Evolutionary conservation across 1,139 yeast genomes (phyloP), one percentile per base, ranked within the genome.

Genomic region (Hyphopichia wangnamkhiaoensis): DNA sequence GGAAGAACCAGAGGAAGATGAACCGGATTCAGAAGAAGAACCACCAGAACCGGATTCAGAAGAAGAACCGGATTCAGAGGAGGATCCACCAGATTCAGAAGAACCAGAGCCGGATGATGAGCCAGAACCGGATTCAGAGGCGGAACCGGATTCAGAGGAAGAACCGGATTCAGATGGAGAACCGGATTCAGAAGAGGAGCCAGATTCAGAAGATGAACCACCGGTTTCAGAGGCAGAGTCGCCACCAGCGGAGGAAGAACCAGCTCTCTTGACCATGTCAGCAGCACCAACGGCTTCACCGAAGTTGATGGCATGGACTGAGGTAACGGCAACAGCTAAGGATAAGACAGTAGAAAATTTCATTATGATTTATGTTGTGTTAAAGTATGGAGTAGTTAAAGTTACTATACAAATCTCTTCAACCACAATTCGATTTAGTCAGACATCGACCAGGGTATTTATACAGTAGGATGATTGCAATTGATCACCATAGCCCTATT

Each of bases 1-100:
- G n/a, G n/a, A n/a, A n/a, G 45, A 38, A 28, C 45, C 93, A 14
- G 40, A 39, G 25, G 46, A 36, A 29, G 45, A 32, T 16, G 44
- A 35, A 25, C 38, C 48, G 32, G 47, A 28, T 25, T 29, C 37
- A 25, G 41, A 34, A 27, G 56, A 38, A 34, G 46, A 25, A 30
- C 41, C 42, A 13, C 31, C 38, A 19, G 41, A 25, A 14, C 18
- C 26, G 4, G 33, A 31, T 5, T 15, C 33, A 17, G 33, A 15
- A 17, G 33, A 6, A 13, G 49, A 34, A 26, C 33, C 33, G 26
- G 40, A 35, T 21, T 21, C 27, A 20, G 33, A 30, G 32, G 44
- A 29, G 19, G 40, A 42, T 31, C 37, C 46, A 13, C 53, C 49
- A 31, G 34, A 20, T 5, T 15, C 34, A 31, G 51, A 41, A 19